Evolutionary conservation across 140 eudicot species (phyloP).

Genomic region (Erigeron philadelphicus): DNA sequence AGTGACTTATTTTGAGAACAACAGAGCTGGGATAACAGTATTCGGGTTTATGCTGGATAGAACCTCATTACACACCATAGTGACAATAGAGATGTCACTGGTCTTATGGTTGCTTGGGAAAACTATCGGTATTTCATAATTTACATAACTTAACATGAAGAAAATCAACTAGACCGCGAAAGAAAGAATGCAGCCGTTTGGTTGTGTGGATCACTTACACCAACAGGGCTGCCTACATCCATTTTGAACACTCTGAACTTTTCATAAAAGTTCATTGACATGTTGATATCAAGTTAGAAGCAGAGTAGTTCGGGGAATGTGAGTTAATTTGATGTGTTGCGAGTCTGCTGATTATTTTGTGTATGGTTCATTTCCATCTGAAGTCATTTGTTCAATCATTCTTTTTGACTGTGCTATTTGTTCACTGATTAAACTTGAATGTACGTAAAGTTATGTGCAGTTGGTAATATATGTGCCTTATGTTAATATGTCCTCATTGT

Average conservation of each 20-base stretch:
- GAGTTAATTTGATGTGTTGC: background rate
- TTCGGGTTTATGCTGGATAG: constrained; percentile 91
- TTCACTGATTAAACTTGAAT: constrained; percentile 4
- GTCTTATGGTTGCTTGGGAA: constrained; percentile 91
- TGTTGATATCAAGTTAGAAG: constrained; percentile 3
- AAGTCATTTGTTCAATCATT: constrained; percentile 14
- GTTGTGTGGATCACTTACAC: background rate
- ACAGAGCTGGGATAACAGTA: constrained; percentile 86
- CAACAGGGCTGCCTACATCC: background rate
- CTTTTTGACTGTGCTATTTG: constrained; percentile 20
- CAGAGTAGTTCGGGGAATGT: constrained; percentile 11
- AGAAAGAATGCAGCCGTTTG: constrained; percentile 12
- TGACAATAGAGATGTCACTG: constrained; percentile 71
- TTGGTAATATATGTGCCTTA: background rate
- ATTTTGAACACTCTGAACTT: background rate
- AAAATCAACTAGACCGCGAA: constrained; percentile 1
- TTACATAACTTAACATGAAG: background rate
- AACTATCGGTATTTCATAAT: constrained; percentile 56
- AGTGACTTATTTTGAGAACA: constrained; percentile 92
- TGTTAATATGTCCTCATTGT: background rate
- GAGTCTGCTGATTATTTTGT: background rate
- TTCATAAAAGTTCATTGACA: background rate
- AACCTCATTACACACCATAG: constrained; percentile 65
- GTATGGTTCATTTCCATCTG: constrained; percentile 4
- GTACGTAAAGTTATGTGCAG: constrained; percentile 17